Evolutionary conservation across 1,284 basidiomycete genomes (phyloP).

Genomic region (Malassezia pachydermatis): DNA sequence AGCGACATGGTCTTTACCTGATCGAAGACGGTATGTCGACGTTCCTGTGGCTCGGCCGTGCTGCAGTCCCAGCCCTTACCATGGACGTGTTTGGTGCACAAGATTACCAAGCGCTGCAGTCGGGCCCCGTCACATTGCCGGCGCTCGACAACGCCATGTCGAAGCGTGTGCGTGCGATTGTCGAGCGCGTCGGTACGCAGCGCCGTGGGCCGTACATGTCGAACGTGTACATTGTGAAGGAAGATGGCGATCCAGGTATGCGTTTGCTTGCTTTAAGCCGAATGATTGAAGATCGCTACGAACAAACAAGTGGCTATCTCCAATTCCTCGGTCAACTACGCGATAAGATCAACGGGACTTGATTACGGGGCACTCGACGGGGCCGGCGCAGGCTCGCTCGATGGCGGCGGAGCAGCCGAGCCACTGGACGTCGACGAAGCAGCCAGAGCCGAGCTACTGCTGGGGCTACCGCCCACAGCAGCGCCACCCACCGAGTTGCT

Average conservation of each 20-base stretch:
- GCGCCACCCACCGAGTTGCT: no score
- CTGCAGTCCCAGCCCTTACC: conserved; percentile 86
- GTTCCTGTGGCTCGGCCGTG: conserved; percentile 93
- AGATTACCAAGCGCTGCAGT: conserved; percentile 73
- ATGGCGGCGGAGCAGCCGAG: no score
- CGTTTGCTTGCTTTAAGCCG: conserved; percentile 86
- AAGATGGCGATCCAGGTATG: conserved; percentile 81
- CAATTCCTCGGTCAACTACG: conserved; percentile 61
- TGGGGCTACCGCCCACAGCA: no score
- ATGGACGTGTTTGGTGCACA: conserved; percentile 88
- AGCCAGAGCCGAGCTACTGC: no score
- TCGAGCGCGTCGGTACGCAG: conserved; percentile 83
- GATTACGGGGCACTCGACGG: no score
- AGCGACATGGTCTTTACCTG: conserved; percentile 87
- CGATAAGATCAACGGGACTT: conserved; percentile 31
- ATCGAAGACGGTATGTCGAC: conserved; percentile 97
- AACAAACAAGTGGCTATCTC: conserved; percentile 85
- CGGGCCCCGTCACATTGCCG: conserved; percentile 86
- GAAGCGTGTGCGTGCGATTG: conserved; percentile 79
- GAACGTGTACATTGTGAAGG: conserved; percentile 94
- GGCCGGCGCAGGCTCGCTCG: no score
- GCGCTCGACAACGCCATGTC: conserved; percentile 83
- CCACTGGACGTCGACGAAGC: no score
- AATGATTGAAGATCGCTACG: conserved; percentile 90
- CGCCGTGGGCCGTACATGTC: conserved; percentile 77